phyloP scores from a whole-genome alignment of 768 basidiomycete genomes.

The Naganishia randhawae region DNA sequence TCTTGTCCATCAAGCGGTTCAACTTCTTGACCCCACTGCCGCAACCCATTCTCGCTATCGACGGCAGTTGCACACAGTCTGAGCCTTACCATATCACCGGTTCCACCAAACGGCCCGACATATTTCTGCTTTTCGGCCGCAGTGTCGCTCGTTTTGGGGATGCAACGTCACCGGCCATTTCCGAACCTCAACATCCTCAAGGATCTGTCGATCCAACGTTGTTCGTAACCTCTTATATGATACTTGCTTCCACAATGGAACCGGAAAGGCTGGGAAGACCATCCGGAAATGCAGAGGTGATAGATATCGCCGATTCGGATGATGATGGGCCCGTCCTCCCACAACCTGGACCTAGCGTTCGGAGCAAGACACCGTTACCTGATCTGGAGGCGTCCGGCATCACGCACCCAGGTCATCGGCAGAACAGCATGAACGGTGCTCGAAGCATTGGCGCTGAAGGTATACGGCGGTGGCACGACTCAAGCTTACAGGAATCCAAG shows the following conservation, averaged over 20 bases:
- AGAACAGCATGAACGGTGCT: background rate
- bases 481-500: background rate
- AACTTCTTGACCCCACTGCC: too few relatives aligned
- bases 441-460: background rate
- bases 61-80: too few relatives aligned
- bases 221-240: too few relatives aligned
- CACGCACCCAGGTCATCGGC: background rate
- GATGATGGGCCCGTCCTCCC: background rate
- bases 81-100: too few relatives aligned
- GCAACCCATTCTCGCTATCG: too few relatives aligned
- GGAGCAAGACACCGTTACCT: background rate
- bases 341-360: background rate
- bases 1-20: too few relatives aligned
- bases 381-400: background rate
- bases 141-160: too few relatives aligned
- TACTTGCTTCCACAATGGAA: background rate
- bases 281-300: background rate
- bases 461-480: background rate
- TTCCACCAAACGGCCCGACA: too few relatives aligned
- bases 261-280: background rate
- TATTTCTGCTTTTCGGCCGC: too few relatives aligned
- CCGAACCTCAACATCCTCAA: too few relatives aligned
- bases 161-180: too few relatives aligned
- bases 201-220: too few relatives aligned
- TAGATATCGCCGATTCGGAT: conserved; percentile 13